Conservation (phyloP, 225 moss, liverwort and hornwort genomes). For the Takakia lepidozioides region DNA sequence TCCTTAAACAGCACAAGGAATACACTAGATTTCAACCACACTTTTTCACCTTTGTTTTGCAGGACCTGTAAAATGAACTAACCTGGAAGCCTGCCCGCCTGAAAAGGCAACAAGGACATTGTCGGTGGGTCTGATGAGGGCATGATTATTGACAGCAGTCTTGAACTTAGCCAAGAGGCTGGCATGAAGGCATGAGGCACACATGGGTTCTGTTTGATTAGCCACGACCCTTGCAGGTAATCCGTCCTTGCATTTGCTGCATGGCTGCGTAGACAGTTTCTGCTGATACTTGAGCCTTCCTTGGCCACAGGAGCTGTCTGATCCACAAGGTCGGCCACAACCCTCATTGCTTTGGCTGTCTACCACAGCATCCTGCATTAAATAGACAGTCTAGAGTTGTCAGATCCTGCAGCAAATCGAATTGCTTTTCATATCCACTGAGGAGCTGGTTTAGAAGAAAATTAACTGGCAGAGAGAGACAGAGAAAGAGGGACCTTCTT, state of each 20-base stretch:
- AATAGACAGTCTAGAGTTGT: too few relatives aligned
- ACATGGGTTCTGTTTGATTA: conserved; percentile 33
- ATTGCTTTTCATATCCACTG: too few relatives aligned
- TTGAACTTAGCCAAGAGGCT: conserved; percentile 82
- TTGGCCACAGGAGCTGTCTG: too few relatives aligned
- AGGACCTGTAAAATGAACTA: conserved; percentile 2
- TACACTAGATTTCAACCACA: background rate
- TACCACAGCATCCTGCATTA: too few relatives aligned
- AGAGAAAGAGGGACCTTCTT: too few relatives aligned
- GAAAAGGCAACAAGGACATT: conserved; percentile 79
- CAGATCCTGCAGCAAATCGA: too few relatives aligned
- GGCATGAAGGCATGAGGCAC: conserved; percentile 46
- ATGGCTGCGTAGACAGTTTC: too few relatives aligned
- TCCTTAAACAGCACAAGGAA: background rate
- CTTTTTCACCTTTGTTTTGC: background rate
- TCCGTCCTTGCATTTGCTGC: conserved; percentile 66
- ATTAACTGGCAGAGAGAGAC: too few relatives aligned
- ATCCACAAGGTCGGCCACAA: too few relatives aligned
- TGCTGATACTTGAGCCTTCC: too few relatives aligned
- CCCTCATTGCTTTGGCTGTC: too few relatives aligned
- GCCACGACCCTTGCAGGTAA: conserved; percentile 17
- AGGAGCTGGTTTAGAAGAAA: too few relatives aligned
- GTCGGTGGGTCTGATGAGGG: conserved; percentile 54
- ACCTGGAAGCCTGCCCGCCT: conserved; percentile 87
- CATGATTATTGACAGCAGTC: conserved; percentile 71